Evolutionary conservation across 257 asterid genomes (phyloP).

Genomic region (Plantago ovata): DNA sequence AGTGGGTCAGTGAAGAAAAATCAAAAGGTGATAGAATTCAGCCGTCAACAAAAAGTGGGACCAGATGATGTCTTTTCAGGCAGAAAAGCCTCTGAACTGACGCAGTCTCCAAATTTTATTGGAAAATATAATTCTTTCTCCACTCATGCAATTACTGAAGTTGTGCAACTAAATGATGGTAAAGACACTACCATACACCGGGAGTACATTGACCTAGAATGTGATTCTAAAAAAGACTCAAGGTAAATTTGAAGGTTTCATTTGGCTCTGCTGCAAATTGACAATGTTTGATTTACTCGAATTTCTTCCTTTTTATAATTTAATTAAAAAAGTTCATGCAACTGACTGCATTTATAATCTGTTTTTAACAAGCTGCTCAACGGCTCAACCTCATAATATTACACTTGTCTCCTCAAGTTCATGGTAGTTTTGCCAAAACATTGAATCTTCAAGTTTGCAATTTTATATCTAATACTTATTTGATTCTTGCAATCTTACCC

Average conservation of each 20-base stretch:
- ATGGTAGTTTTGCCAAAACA: background rate
- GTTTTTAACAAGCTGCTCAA: background rate
- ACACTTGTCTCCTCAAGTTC: too few relatives aligned
- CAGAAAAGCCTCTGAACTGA: constrained; percentile 29
- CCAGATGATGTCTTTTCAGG: constrained; percentile 25
- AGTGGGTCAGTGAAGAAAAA: constrained; percentile 28
- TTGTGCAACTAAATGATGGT: constrained; percentile 30
- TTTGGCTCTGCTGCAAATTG: background rate
- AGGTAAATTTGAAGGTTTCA: constrained; percentile 42
- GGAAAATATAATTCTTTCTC: constrained; percentile 25
- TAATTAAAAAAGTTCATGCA: background rate
- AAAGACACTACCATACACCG: constrained; percentile 25
- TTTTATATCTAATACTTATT: too few relatives aligned
- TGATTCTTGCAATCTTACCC: constrained; percentile 11
- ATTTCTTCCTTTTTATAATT: background rate
- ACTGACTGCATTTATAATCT: background rate
- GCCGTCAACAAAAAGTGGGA: constrained; percentile 26
- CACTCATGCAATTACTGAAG: constrained; percentile 25
- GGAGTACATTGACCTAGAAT: constrained; percentile 51
- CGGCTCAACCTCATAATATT: too few relatives aligned
- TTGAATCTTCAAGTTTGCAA: too few relatives aligned
- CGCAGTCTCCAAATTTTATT: constrained; percentile 29
- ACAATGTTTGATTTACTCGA: constrained; percentile 4
- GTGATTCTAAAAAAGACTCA: constrained; percentile 42
- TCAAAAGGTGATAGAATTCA: constrained; percentile 28